Evolutionary conservation across 768 basidiomycete species (phyloP).

Genomic region (Psilocybe sp.): DNA sequence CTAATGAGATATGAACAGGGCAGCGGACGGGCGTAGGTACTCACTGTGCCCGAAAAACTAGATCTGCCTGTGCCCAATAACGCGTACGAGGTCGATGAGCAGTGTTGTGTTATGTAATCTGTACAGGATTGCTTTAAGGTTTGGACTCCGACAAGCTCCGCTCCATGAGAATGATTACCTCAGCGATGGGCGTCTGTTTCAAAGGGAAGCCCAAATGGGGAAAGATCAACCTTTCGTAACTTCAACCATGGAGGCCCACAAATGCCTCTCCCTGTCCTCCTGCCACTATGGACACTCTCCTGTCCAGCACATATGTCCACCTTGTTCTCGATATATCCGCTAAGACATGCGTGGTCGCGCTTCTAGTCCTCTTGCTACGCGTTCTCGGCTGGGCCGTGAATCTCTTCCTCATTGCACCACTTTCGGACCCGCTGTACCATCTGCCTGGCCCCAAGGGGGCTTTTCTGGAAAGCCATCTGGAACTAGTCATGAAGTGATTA

Average conservation of each 20-base stretch:
- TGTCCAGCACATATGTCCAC: not conserved
- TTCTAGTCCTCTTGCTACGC: constrained; percentile 31
- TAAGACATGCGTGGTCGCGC: constrained; percentile 26
- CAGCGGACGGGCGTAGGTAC: constrained; percentile 12
- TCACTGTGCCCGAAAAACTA: constrained; percentile 27
- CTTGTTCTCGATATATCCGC: not conserved
- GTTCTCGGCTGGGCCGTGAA: constrained; percentile 39
- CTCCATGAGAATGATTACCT: constrained; percentile 5
- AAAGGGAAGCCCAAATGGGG: constrained; percentile 19
- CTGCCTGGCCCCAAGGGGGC: constrained; percentile 46
- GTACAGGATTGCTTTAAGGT: constrained; percentile 35
- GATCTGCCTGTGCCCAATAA: constrained; percentile 17
- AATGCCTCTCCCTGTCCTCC: constrained; percentile 6
- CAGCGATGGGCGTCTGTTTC: constrained; percentile 4
- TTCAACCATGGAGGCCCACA: too few relatives aligned
- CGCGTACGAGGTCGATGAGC: constrained; percentile 12
- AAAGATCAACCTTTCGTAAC: not conserved
- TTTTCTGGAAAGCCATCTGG: constrained; percentile 41
- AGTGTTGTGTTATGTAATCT: constrained; percentile 35
- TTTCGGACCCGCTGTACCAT: constrained; percentile 43
- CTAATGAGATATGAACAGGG: not conserved
- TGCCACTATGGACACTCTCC: not conserved
- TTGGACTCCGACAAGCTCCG: constrained; percentile 23
- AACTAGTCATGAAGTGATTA: constrained; percentile 44
- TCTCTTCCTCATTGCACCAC: constrained; percentile 40